phyloP scores from a whole-genome alignment of 2,329 filamentous ascomycete species.

The Chalara sp. region DNA sequence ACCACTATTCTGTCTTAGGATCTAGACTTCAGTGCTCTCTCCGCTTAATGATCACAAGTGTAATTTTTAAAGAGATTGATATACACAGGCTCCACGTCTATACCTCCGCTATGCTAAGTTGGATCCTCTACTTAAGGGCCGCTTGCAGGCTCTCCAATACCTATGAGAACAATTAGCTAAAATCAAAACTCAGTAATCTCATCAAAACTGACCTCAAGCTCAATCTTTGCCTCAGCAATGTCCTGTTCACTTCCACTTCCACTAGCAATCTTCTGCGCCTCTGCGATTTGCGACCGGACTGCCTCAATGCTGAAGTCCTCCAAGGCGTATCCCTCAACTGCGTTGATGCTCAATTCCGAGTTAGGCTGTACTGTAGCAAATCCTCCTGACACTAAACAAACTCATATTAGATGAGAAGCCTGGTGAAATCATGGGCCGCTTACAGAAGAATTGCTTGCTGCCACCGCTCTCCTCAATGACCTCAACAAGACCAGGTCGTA shows the following conservation, averaged over 20 bases:
- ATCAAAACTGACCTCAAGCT: constrained; percentile 74
- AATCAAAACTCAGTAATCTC: neutral
- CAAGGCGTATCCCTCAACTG: constrained; percentile 87
- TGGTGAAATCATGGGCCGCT: constrained; percentile 32
- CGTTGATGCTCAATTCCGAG: constrained; percentile 95
- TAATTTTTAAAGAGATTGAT: constrained; percentile 26
- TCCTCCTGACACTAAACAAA: constrained; percentile 73
- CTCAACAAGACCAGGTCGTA: constrained; percentile 94
- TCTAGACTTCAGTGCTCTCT: no score
- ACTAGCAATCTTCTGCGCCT: constrained; percentile 90
- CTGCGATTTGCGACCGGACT: constrained; percentile 81
- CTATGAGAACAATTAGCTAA: constrained; percentile 34
- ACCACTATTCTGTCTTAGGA: no score
- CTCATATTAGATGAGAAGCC: constrained; percentile 7
- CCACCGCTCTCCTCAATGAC: constrained; percentile 86
- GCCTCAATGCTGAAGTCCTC: constrained; percentile 95
- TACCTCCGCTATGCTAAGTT: constrained; percentile 12
- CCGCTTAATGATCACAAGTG: constrained; percentile 11
- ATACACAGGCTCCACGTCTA: constrained; percentile 26
- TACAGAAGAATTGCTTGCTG: constrained; percentile 98
- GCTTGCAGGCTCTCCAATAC: constrained; percentile 79
- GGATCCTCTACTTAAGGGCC: constrained; percentile 61
- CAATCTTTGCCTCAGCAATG: constrained; percentile 97
- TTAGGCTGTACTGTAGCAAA: constrained; percentile 96
- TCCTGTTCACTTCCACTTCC: constrained; percentile 93